Conservation (phyloP, 2,329 filamentous ascomycete genomes). For the Septoria petroselini region DNA sequence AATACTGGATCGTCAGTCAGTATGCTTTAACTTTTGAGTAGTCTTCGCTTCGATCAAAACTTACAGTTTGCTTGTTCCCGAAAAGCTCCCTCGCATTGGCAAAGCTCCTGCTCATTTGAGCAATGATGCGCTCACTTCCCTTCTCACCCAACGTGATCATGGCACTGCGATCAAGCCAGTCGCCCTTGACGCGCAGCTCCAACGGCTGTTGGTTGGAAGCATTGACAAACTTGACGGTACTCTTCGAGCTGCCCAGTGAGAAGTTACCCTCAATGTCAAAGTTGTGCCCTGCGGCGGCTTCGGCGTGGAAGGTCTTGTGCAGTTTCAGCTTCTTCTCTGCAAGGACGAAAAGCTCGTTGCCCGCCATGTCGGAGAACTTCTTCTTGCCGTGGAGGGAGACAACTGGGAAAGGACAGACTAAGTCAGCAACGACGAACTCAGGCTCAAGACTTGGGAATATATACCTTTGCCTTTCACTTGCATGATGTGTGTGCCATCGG, state of each 20-base stretch:
- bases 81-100: conserved; percentile 58
- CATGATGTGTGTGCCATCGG: conserved; percentile 54
- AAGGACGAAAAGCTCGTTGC: conserved; percentile 56
- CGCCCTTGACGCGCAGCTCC: conserved; percentile 57
- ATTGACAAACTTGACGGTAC: conserved; percentile 58
- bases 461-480: conserved; percentile 53
- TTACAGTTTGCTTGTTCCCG: conserved; percentile 57
- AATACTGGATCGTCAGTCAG: conserved; percentile 46
- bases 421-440: too few relatives aligned
- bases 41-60: conserved; percentile 8
- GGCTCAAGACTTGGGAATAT: too few relatives aligned
- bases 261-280: conserved; percentile 50
- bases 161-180: conserved; percentile 58
- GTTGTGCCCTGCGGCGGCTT: conserved; percentile 32
- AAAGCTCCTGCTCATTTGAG: conserved; percentile 57
- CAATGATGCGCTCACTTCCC: conserved; percentile 45
- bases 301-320: conserved; percentile 52
- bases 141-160: conserved; percentile 53
- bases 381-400: conserved; percentile 56
- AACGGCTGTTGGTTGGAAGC: conserved; percentile 44
- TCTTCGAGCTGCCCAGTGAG: conserved; percentile 52
- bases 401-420: conserved; percentile 31
- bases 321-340: conserved; percentile 53
- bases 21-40: too few relatives aligned
- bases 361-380: conserved; percentile 45